A percentile compares a stretch with the other conserved stretches of the same genome.
These are phyloP conservation scores for Colletotrichum filicis DNA, from an alignment of 2,329 filamentous ascomycete genomes.

Conservation along the genomic window DNA sequence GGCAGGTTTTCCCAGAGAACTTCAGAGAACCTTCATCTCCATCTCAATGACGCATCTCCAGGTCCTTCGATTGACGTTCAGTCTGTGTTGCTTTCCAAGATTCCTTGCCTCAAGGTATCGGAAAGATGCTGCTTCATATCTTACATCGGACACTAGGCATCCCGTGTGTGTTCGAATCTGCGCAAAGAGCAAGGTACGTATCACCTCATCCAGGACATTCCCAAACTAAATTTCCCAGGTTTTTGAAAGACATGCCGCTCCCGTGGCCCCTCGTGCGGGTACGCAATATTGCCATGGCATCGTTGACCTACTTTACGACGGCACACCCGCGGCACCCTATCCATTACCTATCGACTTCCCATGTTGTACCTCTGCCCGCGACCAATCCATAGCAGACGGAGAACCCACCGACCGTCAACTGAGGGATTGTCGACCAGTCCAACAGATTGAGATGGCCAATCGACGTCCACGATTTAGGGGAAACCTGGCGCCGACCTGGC, in stretches of 20 bases:
- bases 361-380: neutral
- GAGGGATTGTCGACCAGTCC: neutral
- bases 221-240: neutral
- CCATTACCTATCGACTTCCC: neutral
- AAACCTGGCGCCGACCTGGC: constrained; percentile 9
- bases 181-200: neutral
- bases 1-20: no score
- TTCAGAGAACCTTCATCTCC: no score
- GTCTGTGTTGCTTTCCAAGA: neutral
- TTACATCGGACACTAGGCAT: no score
- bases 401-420: neutral
- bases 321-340: neutral
- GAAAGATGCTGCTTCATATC: neutral
- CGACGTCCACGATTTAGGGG: neutral
- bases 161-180: no score
- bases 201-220: neutral
- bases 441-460: neutral
- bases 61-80: neutral
- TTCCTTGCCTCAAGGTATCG: neutral
- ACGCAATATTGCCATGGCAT: neutral
- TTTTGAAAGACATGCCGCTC: neutral
- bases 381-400: neutral
- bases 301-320: neutral
- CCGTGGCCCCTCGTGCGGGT: neutral
- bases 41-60: neutral